Evolutionary conservation across 176 grass and related monocot genomes (phyloP), one percentile per base, ranked within the genome.

Genomic region (Oryza glaberrima): DNA sequence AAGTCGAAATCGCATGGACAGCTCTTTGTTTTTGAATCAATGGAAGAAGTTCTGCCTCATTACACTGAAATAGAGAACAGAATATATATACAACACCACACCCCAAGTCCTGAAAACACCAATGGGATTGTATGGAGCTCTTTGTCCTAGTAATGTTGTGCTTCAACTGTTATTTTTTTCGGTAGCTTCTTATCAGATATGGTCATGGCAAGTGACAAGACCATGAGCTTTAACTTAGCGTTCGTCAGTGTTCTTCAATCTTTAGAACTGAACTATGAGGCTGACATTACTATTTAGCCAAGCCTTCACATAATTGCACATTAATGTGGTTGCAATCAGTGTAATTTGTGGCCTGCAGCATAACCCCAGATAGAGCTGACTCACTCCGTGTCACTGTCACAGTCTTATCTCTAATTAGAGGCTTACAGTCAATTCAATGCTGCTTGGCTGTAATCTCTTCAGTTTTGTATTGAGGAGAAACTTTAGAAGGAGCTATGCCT

Each of bases 351-450:
- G 22, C 74, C 17, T 78, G 5, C 46, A 44, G 11, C 82, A 66
- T 48, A 19, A 3, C 9, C 20, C 52, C 32, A 17, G 7, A 10
- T 16, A 48, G 48, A 45, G 14, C 6, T 70, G 26, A 56, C 17
- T 56, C 52, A 56, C 70, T 23, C 49, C 17, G 30, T 32, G 30
- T 32, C 30, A 25, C 46, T 32, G 38, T 64, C 52, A 15, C 38
- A 17, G 40, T 64, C 52, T 85, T 85, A 85, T 71, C 83, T 40
- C 34, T 14, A 40, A 41, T 41, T 56, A 49, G 47, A 49, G 47
- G 9, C 0, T 47, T 47, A 52, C 4, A 16, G 49, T 17, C 49
- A 17, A 52, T 52, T 52, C 15, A 16, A 17, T 52, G 15, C 0
- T 52, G 49, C 49, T 20, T 56, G 52, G 52, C 52, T 56, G 17